A percentile compares a stretch with the other conserved stretches of the same genome.
phyloP scores from a whole-genome alignment of 805 yeast genomes.

The Scheffersomyces spartinae region DNA sequence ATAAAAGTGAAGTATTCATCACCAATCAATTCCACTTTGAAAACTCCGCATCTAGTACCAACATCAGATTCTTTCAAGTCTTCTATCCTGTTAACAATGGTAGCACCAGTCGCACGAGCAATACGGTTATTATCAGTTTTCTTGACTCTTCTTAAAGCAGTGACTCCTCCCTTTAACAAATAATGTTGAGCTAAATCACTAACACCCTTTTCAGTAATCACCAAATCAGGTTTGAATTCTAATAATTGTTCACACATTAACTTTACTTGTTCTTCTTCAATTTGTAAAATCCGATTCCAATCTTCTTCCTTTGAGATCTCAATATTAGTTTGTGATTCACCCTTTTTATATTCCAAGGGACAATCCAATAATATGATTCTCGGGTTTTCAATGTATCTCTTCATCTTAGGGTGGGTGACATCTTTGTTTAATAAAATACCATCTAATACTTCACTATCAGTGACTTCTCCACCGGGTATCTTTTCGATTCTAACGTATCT shows the following conservation, averaged over 20 bases:
- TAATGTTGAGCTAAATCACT: conserved; percentile 96
- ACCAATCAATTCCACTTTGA: conserved; percentile 90
- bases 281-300: conserved; percentile 90
- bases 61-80: conserved; percentile 85
- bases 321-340: conserved; percentile 96
- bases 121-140: conserved; percentile 95
- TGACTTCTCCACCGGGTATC: conserved; percentile 96
- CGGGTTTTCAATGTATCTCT: conserved; percentile 79
- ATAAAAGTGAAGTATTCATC: conserved; percentile 92
- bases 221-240: conserved; percentile 82
- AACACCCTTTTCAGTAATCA: conserved; percentile 96
- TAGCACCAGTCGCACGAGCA: conserved; percentile 95
- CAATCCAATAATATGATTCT: conserved; percentile 84
- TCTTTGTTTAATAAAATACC: conserved; percentile 94
- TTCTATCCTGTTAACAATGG: conserved; percentile 90
- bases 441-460: conserved; percentile 76
- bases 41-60: conserved; percentile 81
- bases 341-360: conserved; percentile 96
- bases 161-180: conserved; percentile 82
- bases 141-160: conserved; percentile 87
- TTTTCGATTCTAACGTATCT: conserved; percentile 90
- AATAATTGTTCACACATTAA: conserved; percentile 75
- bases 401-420: conserved; percentile 98
- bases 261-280: conserved; percentile 96
- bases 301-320: conserved; percentile 94